These are phyloP conservation scores for Annona squamosa DNA, from an alignment of 164 flowering plant species.

Conservation along the genomic window DNA sequence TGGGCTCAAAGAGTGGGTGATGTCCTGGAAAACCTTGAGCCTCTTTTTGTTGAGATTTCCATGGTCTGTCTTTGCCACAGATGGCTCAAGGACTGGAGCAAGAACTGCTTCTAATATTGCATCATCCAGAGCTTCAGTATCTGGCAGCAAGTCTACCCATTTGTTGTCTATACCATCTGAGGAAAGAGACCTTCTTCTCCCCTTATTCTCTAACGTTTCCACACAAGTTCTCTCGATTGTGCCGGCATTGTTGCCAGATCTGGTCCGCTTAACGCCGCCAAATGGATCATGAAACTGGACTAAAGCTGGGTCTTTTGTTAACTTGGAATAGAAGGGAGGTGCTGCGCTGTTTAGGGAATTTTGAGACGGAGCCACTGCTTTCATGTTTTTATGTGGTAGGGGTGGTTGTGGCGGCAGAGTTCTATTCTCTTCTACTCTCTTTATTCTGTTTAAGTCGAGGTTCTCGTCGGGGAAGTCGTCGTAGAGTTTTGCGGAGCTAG, in stretches of 20 bases:
- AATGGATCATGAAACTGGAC: constrained; percentile 31
- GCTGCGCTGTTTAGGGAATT: constrained; percentile 64
- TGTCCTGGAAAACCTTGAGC: constrained; percentile 76
- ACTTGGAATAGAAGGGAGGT: constrained; percentile 57
- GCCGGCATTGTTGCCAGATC: constrained; percentile 43
- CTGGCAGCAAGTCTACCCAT: constrained; percentile 50
- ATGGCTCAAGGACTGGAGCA: constrained; percentile 26
- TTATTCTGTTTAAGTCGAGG: constrained; percentile 22
- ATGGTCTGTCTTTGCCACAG: constrained; percentile 13
- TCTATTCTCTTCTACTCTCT: constrained; percentile 10
- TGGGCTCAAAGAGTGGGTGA: constrained; percentile 72
- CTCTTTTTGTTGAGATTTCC: constrained; percentile 65
- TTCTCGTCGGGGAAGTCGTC: constrained; percentile 64
- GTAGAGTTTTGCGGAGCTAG: constrained; percentile 13
- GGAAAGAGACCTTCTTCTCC: constrained; percentile 36
- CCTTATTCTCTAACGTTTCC: constrained; percentile 36
- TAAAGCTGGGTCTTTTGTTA: constrained; percentile 16
- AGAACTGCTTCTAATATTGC: constrained; percentile 82
- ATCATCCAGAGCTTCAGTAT: constrained; percentile 68
- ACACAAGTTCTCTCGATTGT: neutral
- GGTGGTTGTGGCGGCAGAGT: neutral
- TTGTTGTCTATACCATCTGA: constrained; percentile 27
- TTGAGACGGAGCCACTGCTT: constrained; percentile 7
- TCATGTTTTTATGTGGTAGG: neutral
- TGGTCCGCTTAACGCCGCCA: constrained; percentile 57